Conservation (phyloP, 495 filamentous ascomycete species). For the Trichoderma asperelloides region DNA sequence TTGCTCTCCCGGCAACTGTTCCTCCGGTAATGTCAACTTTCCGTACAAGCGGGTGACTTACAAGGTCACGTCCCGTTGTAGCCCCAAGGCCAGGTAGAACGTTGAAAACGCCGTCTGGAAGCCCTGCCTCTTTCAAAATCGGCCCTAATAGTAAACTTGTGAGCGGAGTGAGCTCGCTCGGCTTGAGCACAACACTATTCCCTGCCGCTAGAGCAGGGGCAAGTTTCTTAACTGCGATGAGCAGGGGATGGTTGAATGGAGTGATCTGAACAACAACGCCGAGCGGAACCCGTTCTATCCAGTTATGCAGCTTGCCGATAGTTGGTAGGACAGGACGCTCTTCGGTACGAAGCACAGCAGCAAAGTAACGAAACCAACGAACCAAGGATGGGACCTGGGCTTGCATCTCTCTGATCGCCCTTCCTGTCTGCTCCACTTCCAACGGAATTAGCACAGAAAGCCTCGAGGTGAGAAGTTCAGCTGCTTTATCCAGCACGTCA, state of each 20-base stretch:
- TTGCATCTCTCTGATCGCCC: conserved; percentile 55
- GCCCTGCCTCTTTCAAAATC: conserved; percentile 43
- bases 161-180: conserved; percentile 51
- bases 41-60: conserved; percentile 39
- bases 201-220: conserved; percentile 53
- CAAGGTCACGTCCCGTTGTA: conserved; percentile 46
- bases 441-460: conserved; percentile 44
- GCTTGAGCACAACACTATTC: conserved; percentile 54
- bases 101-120: conserved; percentile 48
- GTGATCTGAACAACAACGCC: conserved; percentile 58
- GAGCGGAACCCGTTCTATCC: conserved; percentile 48
- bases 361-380: conserved; percentile 59
- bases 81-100: conserved; percentile 48
- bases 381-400: conserved; percentile 53
- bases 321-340: conserved; percentile 54
- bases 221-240: conserved; percentile 57
- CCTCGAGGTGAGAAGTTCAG: conserved; percentile 37
- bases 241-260: conserved; percentile 56
- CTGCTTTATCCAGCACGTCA: conserved; percentile 47
- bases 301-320: conserved; percentile 51
- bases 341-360: conserved; percentile 48
- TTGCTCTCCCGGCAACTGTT: conserved; percentile 33
- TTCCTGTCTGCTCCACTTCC: conserved; percentile 54
- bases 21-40: conserved; percentile 59
- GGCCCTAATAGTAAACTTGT: conserved; percentile 44